Evolutionary conservation across 768 basidiomycete genomes (phyloP), one percentile per base, ranked within the genome.

Genomic region (Mycena leptocephala): DNA sequence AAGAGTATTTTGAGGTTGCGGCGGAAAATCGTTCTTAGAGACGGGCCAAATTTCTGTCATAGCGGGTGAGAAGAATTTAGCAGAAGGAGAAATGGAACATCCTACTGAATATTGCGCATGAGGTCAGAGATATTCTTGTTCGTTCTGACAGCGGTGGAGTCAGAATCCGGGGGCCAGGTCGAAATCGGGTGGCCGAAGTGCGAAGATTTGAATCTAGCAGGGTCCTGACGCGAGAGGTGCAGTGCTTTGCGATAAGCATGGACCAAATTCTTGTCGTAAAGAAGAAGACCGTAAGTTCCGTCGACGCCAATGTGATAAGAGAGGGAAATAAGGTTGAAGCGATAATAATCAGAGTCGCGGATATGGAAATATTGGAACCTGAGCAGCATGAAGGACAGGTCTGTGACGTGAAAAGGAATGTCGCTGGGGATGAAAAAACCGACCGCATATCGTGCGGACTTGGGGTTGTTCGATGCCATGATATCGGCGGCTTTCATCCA

Each of bases 321-420:
- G 3, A 71, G 59, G 59, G 58, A 61, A 33, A 71, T n/a, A 28
- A 71, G 37, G n/a, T 51, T 32, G 59, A 71, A 71, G 14, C 32
- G 39, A 2, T 32, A n/a, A 39, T 71, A 71, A 28, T 71, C 70
- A 6, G 18, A 46, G 41, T 71, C 70, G 28, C 70, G 70, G 20
- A 71, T 62, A 20, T 71, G 35, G 18, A 32, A 24, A 24, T 71
- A 58, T 22, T 71, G 70, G 41, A 71, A 71, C 8, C 70, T 26
- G 3, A 58, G 39, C 5, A 46, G 58, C 20, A 68, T 18, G 30
- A 18, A 68, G 22, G 67, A 48, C 18, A 68, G 53, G 53, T 68
- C 67, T 26, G 53, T 24, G n/a, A 55, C 46, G 7, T 68, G 67
- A 30, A 53, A 68, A 13, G 24, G 32, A 30, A 48, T 5, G 18